Evolutionary conservation across 2,329 filamentous ascomycete genomes (phyloP).

Genomic region (Aspergillus sp.): DNA sequence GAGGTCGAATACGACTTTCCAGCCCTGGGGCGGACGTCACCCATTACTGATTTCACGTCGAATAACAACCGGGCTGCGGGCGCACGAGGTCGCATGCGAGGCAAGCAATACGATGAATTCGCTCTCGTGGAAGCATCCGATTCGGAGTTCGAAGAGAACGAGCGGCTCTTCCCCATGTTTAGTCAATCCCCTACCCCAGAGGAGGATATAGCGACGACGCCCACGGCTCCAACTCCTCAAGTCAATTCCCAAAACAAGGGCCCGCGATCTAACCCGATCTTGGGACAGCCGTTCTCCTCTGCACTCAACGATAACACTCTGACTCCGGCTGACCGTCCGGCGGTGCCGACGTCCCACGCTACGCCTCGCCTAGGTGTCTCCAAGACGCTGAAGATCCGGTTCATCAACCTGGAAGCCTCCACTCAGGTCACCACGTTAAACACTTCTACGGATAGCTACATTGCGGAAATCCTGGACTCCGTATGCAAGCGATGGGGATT

Average conservation of each 20-base stretch:
- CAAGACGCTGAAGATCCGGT: constrained; percentile 60
- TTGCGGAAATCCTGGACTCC: constrained; percentile 65
- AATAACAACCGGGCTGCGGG: constrained; percentile 62
- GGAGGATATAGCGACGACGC: constrained; percentile 24
- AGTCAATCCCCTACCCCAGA: constrained; percentile 32
- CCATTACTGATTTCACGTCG: constrained; percentile 63
- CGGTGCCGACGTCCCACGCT: constrained; percentile 43
- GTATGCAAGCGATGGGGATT: constrained; percentile 62
- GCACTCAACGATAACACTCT: constrained; percentile 46
- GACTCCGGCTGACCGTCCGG: constrained; percentile 47
- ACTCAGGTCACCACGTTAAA: constrained; percentile 53
- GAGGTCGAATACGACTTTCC: constrained; percentile 68
- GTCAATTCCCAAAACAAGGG: constrained; percentile 22
- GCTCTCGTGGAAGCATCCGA: constrained; percentile 61
- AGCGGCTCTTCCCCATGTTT: constrained; percentile 55
- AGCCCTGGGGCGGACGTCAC: constrained; percentile 55
- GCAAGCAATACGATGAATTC: constrained; percentile 67
- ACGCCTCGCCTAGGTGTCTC: constrained; percentile 57
- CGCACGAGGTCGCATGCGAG: constrained; percentile 55
- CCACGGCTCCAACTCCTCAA: constrained; percentile 21
- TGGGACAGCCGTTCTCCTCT: constrained; percentile 47
- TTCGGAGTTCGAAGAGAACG: constrained; percentile 57
- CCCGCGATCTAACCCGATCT: constrained; percentile 40
- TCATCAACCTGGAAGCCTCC: constrained; percentile 59
- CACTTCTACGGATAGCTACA: constrained; percentile 64